Evolutionary conservation across 257 asterid genomes (phyloP), one percentile per base, ranked within the genome.

Genomic region (Ocimum tenuiflorum): DNA sequence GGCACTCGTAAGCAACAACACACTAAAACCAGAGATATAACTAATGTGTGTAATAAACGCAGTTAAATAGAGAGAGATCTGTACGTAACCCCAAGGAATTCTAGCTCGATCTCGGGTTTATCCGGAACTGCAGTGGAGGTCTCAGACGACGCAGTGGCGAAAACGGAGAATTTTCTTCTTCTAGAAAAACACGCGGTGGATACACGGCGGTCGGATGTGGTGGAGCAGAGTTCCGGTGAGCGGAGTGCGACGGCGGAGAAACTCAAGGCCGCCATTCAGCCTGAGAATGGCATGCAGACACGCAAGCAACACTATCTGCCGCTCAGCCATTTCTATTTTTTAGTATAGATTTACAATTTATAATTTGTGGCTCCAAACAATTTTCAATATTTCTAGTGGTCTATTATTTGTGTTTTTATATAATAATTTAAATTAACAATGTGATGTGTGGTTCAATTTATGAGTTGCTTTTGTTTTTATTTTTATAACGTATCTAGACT

Each of bases 61-160:
- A 18, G 46, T 42, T 4, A 36, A 27, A 22, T 1, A 0, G 47
- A 57, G 19, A 53, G 6, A 45, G 2, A 43, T 23, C 0, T 20
- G 12, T 43, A 50, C 14, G 5, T 72, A n/a, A 86, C 95, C 84
- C 88, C 94, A 38, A 88, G 5, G 79, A 91, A 88, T 77, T 88
- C 87, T 1, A 91, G 81, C 81, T 88, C 85, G 67, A 91, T 91
- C 68, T 69, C 70, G 6, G 94, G 88, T 29, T 41, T 82, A 50
- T 74, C 81, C 53, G 80, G 75, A 11, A 82, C 74, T 3, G 85
- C 54, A 3, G 86, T 33, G 80, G 88, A 67, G 15, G 88, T 49
- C 79, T 78, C 91, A 64, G 83, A 77, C 4, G 91, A 75, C 27
- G 70, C 66, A 18, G 78, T 33, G 73, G 89, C 84, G 42, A 70